These are phyloP conservation scores for Rhizopogon rudus DNA, from an alignment of 768 basidiomycete species.

Conservation along the genomic window DNA sequence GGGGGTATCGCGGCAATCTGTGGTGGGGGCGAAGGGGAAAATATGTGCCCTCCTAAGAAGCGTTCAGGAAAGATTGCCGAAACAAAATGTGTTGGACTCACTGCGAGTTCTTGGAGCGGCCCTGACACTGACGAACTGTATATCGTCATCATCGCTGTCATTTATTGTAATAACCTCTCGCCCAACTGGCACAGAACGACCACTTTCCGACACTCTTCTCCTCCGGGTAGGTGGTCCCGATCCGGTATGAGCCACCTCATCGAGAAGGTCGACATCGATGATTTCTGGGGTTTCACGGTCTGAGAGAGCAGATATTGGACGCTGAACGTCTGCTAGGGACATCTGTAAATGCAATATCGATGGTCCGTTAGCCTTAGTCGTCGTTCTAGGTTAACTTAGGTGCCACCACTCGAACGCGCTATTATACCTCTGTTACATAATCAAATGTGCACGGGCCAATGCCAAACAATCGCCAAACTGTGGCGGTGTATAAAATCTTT, in stretches of 20 bases:
- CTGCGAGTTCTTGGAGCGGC: slow-evolving; percentile 13
- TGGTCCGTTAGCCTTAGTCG: slow-evolving; percentile 9
- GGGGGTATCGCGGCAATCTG: slow-evolving; percentile 42
- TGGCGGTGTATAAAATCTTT: slow-evolving; percentile 21
- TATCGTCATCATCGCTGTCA: slow-evolving; percentile 38
- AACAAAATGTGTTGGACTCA: slow-evolving; percentile 5
- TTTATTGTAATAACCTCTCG: slow-evolving; percentile 28
- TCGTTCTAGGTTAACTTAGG: slow-evolving; percentile 9
- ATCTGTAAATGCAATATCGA: slow-evolving; percentile 11
- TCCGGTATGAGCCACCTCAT: slow-evolving; percentile 24
- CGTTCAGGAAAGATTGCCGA: neutral
- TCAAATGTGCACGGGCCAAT: slow-evolving; percentile 25
- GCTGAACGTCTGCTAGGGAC: slow-evolving; percentile 13
- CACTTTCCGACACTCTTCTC: slow-evolving; percentile 19
- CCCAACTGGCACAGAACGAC: slow-evolving; percentile 11
- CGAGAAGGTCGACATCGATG: slow-evolving; percentile 42
- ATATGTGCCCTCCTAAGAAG: slow-evolving; percentile 23
- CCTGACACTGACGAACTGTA: slow-evolving; percentile 22
- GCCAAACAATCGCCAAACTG: slow-evolving; percentile 23
- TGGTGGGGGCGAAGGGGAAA: slow-evolving; percentile 47
- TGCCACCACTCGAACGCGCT: neutral
- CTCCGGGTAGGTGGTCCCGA: slow-evolving; percentile 20
- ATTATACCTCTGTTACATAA: slow-evolving; percentile 21
- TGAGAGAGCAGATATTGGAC: slow-evolving; percentile 1
- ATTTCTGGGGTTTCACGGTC: slow-evolving; percentile 23